Conservation (phyloP, 2,329 filamentous ascomycete genomes). For the Moelleriella libera region DNA sequence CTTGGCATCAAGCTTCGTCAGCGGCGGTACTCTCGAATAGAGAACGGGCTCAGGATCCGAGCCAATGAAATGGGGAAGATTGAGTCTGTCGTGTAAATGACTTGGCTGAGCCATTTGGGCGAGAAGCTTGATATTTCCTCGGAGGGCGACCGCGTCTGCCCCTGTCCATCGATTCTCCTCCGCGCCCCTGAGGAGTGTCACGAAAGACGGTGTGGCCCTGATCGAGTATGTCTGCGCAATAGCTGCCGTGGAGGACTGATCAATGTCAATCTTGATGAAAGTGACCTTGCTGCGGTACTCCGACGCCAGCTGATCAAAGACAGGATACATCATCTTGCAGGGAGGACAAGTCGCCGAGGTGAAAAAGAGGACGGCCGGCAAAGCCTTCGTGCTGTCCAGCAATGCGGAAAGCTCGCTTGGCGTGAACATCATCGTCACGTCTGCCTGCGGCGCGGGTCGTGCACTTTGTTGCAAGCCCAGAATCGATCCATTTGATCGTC, state of each 20-base stretch:
- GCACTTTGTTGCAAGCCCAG: conserved; percentile 33
- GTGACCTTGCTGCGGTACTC: conserved; percentile 54
- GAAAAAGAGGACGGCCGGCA: conserved; percentile 79
- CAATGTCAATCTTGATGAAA: conserved; percentile 75
- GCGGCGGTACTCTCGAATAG: conserved; percentile 66
- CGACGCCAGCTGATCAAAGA: conserved; percentile 66
- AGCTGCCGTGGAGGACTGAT: conserved; percentile 45
- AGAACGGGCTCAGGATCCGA: conserved; percentile 51
- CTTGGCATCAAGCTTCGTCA: conserved; percentile 70
- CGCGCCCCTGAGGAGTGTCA: conserved; percentile 65
- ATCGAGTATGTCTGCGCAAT: conserved; percentile 54
- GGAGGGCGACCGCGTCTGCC: conserved; percentile 53
- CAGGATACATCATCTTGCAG: conserved; percentile 70
- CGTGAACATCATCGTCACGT: conserved; percentile 28
- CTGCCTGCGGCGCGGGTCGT: conserved; percentile 7
- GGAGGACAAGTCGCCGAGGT: conserved; percentile 77
- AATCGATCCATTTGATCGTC: conserved; percentile 34
- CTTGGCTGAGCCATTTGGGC: conserved; percentile 60
- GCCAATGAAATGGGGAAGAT: conserved; percentile 55
- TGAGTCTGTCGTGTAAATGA: conserved; percentile 62
- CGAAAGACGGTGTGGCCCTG: conserved; percentile 73
- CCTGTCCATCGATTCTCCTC: conserved; percentile 73
- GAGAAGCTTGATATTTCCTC: conserved; percentile 58
- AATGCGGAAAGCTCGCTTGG: conserved; percentile 14
- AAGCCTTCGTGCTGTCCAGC: conserved; percentile 44